These are phyloP conservation scores for Xylariaceae sp. DNA, from an alignment of 2,329 filamentous ascomycete species.

Conservation along the genomic window DNA sequence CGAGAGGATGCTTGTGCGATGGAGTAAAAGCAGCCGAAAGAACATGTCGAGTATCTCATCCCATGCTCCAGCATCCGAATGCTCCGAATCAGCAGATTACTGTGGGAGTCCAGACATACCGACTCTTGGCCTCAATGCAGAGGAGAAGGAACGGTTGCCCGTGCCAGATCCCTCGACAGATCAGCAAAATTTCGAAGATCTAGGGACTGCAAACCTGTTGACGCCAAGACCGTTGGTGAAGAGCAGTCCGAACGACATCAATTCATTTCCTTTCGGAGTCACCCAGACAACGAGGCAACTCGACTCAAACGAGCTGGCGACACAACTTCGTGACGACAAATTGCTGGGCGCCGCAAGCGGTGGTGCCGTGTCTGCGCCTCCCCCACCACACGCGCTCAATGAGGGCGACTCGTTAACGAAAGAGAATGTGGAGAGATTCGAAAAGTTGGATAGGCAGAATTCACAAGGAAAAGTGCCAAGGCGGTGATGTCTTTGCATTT, in stretches of 20 bases:
- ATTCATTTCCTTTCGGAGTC: slow-evolving; percentile 39
- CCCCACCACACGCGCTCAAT: not conserved
- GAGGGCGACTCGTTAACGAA: not conserved
- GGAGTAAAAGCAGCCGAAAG: slow-evolving; percentile 44
- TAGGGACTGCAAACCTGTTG: slow-evolving; percentile 21
- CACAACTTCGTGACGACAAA: slow-evolving; percentile 44
- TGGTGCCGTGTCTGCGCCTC: not conserved
- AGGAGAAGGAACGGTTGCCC: slow-evolving; percentile 13
- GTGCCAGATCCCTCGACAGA: not conserved
- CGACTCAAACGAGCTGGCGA: slow-evolving; percentile 34
- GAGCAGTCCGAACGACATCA: slow-evolving; percentile 35
- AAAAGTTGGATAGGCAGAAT: not conserved
- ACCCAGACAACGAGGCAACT: slow-evolving; percentile 29
- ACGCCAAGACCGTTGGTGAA: slow-evolving; percentile 39
- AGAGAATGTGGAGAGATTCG: not conserved
- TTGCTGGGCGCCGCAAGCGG: slow-evolving; percentile 42
- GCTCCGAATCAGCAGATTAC: slow-evolving; percentile 42
- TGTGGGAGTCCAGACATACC: slow-evolving; percentile 31
- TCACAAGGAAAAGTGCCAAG: no score
- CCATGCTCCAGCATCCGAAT: slow-evolving; percentile 37
- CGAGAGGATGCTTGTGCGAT: slow-evolving; percentile 68
- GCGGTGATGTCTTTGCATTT: no score
- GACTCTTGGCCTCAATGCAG: slow-evolving; percentile 10
- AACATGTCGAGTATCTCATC: slow-evolving; percentile 17
- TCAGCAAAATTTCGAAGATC: slow-evolving; percentile 8